A percentile compares a stretch with the other conserved stretches of the same genome.
Conservation (phyloP, 768 basidiomycete species). For the Auricularia heimuer region DNA sequence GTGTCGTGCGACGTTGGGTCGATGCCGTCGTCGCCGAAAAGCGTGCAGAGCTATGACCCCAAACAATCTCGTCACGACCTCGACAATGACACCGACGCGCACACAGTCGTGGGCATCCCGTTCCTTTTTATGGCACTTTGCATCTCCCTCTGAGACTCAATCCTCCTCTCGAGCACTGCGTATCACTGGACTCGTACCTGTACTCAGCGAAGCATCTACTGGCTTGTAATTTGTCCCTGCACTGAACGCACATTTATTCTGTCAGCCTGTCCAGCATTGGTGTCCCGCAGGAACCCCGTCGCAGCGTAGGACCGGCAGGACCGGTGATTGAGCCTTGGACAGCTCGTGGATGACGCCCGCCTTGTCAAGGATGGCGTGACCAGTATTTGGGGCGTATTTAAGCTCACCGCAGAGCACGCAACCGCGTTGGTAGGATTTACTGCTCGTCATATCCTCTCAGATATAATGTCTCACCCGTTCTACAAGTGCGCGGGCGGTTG, state of each 20-base stretch:
- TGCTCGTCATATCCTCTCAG: not conserved
- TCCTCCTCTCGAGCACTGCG: too few species aligned
- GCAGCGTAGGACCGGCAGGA: not conserved
- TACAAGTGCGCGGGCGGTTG: conserved; percentile 3
- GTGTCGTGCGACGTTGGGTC: conserved; percentile 54
- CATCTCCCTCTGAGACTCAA: not conserved
- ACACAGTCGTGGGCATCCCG: too few species aligned
- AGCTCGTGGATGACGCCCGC: not conserved
- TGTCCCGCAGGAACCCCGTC: not conserved
- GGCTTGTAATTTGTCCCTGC: not conserved
- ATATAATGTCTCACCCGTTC: conserved; percentile 1
- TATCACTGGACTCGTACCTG: not conserved
- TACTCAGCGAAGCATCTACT: not conserved
- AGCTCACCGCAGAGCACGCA: too few species aligned
- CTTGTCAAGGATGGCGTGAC: not conserved
- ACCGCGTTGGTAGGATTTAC: not conserved
- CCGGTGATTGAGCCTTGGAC: not conserved
- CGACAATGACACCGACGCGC: too few species aligned
- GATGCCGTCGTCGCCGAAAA: conserved; percentile 58
- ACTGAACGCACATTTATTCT: not conserved
- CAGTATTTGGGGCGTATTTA: not conserved
- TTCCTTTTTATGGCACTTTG: too few species aligned
- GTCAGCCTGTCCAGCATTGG: too few species aligned
- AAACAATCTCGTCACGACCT: too few species aligned
- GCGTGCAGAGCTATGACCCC: conserved; percentile 16